Base-by-base conservation (phyloP, 2,329 filamentous ascomycete species). In the Calonectria multiphialidica region DNA sequence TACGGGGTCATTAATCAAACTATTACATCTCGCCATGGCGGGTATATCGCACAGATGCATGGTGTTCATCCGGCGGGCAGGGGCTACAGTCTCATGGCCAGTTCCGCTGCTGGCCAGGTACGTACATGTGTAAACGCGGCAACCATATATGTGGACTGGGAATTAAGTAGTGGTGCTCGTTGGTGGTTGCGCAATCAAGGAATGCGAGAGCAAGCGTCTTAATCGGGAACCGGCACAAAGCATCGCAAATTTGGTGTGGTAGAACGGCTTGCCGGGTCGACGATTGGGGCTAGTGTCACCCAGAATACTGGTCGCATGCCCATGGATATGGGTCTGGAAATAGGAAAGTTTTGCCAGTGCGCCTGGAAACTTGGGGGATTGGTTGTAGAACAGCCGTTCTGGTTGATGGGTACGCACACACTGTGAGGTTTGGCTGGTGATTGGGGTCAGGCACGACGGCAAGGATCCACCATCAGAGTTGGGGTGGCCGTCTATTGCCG, bases 271-370 rank as follows among this genome's bases (percentile, higher is more conserved):
- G 33, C 30, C 18, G 45, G 23, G 53, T 28, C 8, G 25, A 53
- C 30, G 49, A 53, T 44, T 64, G 62, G 55, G 68, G 30, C 49
- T 35, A 66, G 57, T n/a, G 59, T 62, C 59, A 67, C 30, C 72
- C 66, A 68, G 18, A 53, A 62, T 49, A 49, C 47, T 50, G 59
- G 30, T 35, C 45, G 49, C 5, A 30, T 37, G 53, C 62, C 23
- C 50, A 69, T 50, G 33, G 62, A 50, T 44, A 18, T 30, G 50
- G 53, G 53, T 25, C 3, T 40, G 21, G 53, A 59, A 40, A 59
- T 40, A 21, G 53, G 21, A 37, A 59, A 37, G 33, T 59, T 59
- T 59, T 59, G 6, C 9, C 7, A 47, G 44, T 47, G 44, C n/a
- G 13, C 44, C 53, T 59, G 15, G 37, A 40, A 40, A 13, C 15